Conservation (phyloP, 805 yeast genomes). For the Vanderwaltozyma yarrowii region DNA sequence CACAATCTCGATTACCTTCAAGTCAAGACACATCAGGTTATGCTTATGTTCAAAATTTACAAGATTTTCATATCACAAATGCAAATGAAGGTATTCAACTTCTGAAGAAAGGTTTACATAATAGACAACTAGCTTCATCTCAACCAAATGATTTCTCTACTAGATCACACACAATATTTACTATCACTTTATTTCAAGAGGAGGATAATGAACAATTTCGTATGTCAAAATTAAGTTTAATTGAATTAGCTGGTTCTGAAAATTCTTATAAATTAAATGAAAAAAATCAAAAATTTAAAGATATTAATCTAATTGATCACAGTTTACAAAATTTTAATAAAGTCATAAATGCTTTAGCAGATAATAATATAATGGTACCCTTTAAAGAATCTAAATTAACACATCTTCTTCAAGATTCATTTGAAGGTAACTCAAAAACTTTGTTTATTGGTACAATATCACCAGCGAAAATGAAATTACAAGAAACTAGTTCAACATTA, state of each 20-base stretch:
- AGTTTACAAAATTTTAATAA: constrained; percentile 79
- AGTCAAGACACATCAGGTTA: constrained; percentile 41
- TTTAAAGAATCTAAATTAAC: constrained; percentile 76
- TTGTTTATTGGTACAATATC: constrained; percentile 80
- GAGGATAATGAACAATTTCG: constrained; percentile 39
- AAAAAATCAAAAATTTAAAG: constrained; percentile 71
- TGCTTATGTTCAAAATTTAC: constrained; percentile 61
- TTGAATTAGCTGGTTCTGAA: constrained; percentile 93
- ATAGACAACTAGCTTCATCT: constrained; percentile 76
- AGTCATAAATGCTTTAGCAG: constrained; percentile 65
- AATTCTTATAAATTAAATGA: constrained; percentile 80
- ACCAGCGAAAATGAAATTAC: constrained; percentile 63
- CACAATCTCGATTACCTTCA: not conserved
- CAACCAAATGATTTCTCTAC: constrained; percentile 83
- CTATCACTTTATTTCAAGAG: constrained; percentile 56
- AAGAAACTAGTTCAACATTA: constrained; percentile 73
- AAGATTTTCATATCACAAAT: constrained; percentile 48
- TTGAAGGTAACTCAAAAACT: constrained; percentile 84
- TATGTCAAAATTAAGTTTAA: constrained; percentile 43
- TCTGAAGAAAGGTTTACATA: constrained; percentile 59
- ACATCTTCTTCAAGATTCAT: constrained; percentile 60
- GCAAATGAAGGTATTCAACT: constrained; percentile 58
- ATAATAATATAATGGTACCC: constrained; percentile 57
- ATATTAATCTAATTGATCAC: constrained; percentile 89
- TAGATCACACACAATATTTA: constrained; percentile 83